Evolutionary conservation across 805 yeast genomes (phyloP), one percentile per base, ranked within the genome.

Genomic region (Teunomyces lycoperdinae): DNA sequence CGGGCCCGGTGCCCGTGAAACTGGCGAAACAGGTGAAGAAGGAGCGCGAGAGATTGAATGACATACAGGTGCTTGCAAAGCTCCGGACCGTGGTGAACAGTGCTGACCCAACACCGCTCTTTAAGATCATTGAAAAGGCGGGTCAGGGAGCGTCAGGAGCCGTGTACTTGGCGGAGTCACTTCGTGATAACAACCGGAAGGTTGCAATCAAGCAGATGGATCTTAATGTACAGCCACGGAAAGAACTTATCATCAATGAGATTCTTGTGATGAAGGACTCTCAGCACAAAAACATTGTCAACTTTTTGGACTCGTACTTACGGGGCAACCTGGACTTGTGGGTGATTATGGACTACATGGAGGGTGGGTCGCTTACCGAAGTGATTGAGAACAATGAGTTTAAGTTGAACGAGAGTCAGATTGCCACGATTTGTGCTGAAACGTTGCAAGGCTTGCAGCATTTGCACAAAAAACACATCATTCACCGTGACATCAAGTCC

Each of bases 271-370:
- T 94, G 99, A 89, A 89, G 64, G 97, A 90, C 61, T 85, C 95
- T 11, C 91, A 87, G 53, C 98, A 94, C 69, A 85, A 87, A 51
- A 94, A 94, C 64, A 94, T 94, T 67, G 99, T 94, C 49, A 94
- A 92, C 64, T 94, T 89, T 67, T 70, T 94, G 50, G 98, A 92
- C 62, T 89, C 97, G 1, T 95, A 89, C 61, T 70, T 92, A 52
- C 78, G 90, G 46, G 89, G 89, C 3, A 74, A 77, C 43, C 78
- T 80, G 50, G 97, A 94, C 60, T 74, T 94, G 50, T 92, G 98
- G 97, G 99, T 94, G n/a, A 87, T 95, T 29, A 94, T 94, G 99
- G 99, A 94, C 67, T 95, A 84, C 65, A 94, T 94, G 99, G 97
- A 95, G 70, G 99, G 99, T 46, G 99, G 99, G 1, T 87, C 97